Evolutionary conservation across 371 early-diverging fungal species (phyloP).

Genomic region (Lichtheimia corymbifera): DNA sequence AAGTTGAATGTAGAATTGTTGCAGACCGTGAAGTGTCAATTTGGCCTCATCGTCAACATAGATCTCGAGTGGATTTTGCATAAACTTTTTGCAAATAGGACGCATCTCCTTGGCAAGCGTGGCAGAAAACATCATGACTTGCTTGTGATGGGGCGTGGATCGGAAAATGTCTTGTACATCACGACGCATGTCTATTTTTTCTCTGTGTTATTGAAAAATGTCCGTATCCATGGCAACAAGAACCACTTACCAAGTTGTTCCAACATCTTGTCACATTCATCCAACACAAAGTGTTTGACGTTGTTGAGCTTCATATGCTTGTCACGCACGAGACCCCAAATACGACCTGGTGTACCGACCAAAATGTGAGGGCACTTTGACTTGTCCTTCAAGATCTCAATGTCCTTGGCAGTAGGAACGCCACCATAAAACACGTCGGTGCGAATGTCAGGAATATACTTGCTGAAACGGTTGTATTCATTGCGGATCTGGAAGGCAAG

Average conservation of each 20-base stretch:
- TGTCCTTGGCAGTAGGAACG: conserved; percentile 74
- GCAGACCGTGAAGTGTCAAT: conserved; percentile 96
- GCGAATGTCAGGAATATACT: conserved; percentile 93
- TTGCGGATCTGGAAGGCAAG: conserved; percentile 97
- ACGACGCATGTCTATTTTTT: conserved; percentile 86
- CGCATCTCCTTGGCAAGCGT: conserved; percentile 93
- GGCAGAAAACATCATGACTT: conserved; percentile 98
- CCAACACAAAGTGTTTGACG: conserved; percentile 97
- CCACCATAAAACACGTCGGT: conserved; percentile 96
- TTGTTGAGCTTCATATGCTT: conserved; percentile 75
- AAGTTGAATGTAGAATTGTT: conserved; percentile 92
- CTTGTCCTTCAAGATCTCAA: conserved; percentile 81
- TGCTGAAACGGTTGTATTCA: conserved; percentile 93
- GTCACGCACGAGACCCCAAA: conserved; percentile 87
- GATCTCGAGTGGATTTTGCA: conserved; percentile 97
- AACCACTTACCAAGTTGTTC: conserved; percentile 77
- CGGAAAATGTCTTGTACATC: conserved; percentile 97
- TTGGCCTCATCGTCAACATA: conserved; percentile 98
- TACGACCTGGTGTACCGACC: conserved; percentile 99
- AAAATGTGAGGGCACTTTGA: conserved; percentile 88
- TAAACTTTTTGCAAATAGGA: conserved; percentile 93
- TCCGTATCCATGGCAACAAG: too few relatives aligned
- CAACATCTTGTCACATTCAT: conserved; percentile 99
- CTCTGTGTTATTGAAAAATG: too few relatives aligned
- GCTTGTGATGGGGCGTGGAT: conserved; percentile 93